Percentiles rank a stretch among this genome's conserved stretches.
These are phyloP conservation scores for Sporobolomyces phaffii DNA, from an alignment of 768 basidiomycete species.

Conservation along the genomic window DNA sequence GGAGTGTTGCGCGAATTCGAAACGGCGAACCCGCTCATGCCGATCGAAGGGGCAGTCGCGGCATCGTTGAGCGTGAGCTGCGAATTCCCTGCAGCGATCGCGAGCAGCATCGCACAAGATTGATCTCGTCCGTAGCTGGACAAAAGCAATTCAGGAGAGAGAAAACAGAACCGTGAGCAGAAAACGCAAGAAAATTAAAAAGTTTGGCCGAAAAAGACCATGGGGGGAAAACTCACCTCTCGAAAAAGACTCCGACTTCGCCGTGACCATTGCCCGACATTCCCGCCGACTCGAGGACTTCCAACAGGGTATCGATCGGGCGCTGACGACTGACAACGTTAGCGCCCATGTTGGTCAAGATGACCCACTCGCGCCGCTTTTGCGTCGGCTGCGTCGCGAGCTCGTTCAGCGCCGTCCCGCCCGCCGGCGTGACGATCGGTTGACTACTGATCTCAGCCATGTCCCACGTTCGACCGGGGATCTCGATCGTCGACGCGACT, in stretches of 20 bases:
- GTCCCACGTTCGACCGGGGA: slow-evolving; percentile 78
- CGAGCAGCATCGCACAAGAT: slow-evolving; percentile 83
- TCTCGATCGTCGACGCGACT: slow-evolving; percentile 66
- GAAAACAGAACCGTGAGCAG: neutral
- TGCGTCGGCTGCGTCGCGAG: slow-evolving; percentile 74
- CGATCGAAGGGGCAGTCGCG: neutral
- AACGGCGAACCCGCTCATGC: neutral
- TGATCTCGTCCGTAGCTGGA: slow-evolving; percentile 82
- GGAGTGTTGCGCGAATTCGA: slow-evolving; percentile 7
- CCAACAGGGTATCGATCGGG: slow-evolving; percentile 74
- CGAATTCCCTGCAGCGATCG: slow-evolving; percentile 75
- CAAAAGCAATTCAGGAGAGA: neutral
- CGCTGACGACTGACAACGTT: slow-evolving; percentile 73
- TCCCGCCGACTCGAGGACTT: slow-evolving; percentile 62
- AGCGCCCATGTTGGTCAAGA: slow-evolving; percentile 79
- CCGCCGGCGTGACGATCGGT: slow-evolving; percentile 1
- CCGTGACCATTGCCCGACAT: slow-evolving; percentile 52
- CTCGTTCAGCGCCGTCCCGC: slow-evolving; percentile 56
- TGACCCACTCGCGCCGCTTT: slow-evolving; percentile 69
- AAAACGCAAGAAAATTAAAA: no score
- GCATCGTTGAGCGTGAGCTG: slow-evolving; percentile 51
- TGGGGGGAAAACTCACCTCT: slow-evolving; percentile 56
- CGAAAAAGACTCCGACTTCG: slow-evolving; percentile 75
- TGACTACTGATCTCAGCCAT: slow-evolving; percentile 53
- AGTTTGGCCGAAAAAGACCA: no score